These are phyloP conservation scores for Dictyostelium discoideum DNA, from an alignment of 78 protist genomes.

Conservation along the genomic window DNA sequence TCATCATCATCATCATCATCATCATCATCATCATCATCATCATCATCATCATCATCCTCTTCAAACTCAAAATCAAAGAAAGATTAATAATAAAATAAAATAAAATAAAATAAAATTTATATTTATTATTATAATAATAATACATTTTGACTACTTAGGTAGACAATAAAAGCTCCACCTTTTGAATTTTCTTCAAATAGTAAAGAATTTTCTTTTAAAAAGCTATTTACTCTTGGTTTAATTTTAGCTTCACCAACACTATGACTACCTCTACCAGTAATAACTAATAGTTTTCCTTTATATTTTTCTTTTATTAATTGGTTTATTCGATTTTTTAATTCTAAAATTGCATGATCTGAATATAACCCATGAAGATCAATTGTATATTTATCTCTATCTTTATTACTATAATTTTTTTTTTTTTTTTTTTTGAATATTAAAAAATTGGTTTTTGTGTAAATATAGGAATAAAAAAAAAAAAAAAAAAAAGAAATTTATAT, in stretches of 20 bases:
- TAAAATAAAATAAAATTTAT: background rate
- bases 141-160: background rate
- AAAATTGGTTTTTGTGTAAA: too few species aligned
- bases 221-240: background rate
- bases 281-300: background rate
- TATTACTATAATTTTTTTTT: background rate
- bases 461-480: too few species aligned
- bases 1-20: background rate
- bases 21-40: background rate
- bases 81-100: background rate
- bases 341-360: background rate
- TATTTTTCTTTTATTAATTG: background rate
- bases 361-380: constrained; percentile 19
- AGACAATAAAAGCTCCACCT: background rate
- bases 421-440: too few species aligned
- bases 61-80: background rate
- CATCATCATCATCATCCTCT: background rate
- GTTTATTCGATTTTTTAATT: background rate
- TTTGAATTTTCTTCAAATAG: background rate
- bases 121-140: background rate
- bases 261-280: background rate
- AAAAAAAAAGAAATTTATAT: too few species aligned
- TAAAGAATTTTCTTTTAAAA: background rate
- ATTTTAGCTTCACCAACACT: background rate
- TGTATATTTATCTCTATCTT: constrained; percentile 13